Conservation (phyloP, 495 filamentous ascomycete genomes). For the Glonium stellatum region DNA sequence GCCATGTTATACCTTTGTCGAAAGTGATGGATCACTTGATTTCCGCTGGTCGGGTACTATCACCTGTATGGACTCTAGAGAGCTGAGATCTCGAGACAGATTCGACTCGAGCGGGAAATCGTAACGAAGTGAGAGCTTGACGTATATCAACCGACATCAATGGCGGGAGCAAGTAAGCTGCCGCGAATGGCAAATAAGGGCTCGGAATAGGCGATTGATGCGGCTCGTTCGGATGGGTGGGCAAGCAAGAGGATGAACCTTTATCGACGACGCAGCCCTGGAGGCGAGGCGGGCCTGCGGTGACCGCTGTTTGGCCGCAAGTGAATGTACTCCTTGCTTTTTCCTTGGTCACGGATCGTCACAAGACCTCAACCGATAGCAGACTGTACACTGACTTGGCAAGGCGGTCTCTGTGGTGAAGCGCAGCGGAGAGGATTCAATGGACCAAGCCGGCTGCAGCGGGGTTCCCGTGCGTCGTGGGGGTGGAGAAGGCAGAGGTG, state of each 20-base stretch:
- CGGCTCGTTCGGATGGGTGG: constrained; percentile 13
- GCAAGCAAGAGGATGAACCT: constrained; percentile 9
- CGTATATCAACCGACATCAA: constrained; percentile 77
- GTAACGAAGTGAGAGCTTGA: constrained; percentile 59
- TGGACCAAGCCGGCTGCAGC: constrained; percentile 17
- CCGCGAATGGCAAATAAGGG: constrained; percentile 16
- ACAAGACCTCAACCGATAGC: constrained; percentile 21
- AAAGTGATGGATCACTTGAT: constrained; percentile 21
- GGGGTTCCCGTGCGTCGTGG: constrained; percentile 24
- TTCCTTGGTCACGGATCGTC: constrained; percentile 16
- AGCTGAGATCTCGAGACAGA: constrained; percentile 65
- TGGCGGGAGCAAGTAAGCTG: constrained; percentile 27
- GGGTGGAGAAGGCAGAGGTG: constrained; percentile 19
- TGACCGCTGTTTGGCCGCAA: constrained; percentile 20
- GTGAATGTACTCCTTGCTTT: constrained; percentile 17
- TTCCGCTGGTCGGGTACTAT: constrained; percentile 42
- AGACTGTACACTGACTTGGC: constrained; percentile 23
- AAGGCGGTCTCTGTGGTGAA: constrained; percentile 16
- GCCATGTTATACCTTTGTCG: constrained; percentile 38
- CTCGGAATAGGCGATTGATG: constrained; percentile 7
- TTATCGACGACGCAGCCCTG: not conserved
- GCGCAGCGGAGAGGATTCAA: constrained; percentile 14
- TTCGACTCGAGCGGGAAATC: constrained; percentile 64
- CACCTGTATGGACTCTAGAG: constrained; percentile 64
- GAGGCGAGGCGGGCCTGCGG: not conserved